phyloP scores from a whole-genome alignment of 257 asterid species.

The Pogostemon cablin region DNA sequence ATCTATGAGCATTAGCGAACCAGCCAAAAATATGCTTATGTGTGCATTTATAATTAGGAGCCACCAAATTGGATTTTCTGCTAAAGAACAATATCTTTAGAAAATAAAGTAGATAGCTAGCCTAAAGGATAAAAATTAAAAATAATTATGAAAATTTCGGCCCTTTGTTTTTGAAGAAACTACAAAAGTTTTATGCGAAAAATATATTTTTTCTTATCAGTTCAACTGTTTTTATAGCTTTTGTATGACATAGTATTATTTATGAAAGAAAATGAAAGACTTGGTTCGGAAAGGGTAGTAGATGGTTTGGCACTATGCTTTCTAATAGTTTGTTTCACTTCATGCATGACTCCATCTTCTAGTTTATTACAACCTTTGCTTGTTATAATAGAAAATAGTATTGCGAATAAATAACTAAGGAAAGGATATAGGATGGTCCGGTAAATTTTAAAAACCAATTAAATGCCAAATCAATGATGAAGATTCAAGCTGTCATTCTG shows the following conservation, averaged over 20 bases:
- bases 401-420: neutral
- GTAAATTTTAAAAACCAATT: constrained; percentile 5
- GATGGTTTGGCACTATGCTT: neutral
- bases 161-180: constrained; percentile 25
- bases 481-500: neutral
- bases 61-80: neutral
- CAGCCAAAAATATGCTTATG: neutral
- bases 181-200: neutral
- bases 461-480: constrained; percentile 5
- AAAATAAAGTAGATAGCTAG: neutral
- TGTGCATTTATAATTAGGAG: neutral
- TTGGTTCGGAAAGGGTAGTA: constrained; percentile 17
- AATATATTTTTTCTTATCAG: neutral
- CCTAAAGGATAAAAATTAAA: neutral
- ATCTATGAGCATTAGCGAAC: constrained; percentile 3
- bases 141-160: neutral
- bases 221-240: constrained; percentile 7
- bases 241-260: neutral
- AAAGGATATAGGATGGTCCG: constrained; percentile 18
- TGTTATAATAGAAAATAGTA: no score
- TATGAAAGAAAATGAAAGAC: neutral
- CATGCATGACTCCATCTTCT: no score
- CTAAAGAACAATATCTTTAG: neutral
- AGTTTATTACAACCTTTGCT: no score
- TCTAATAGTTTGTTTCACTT: no score